Percentiles rank a stretch among this genome's conserved stretches.
These are phyloP conservation scores for Dendrocalamus sinicus DNA, from an alignment of 176 grass and related monocot genomes.

Conservation along the genomic window DNA sequence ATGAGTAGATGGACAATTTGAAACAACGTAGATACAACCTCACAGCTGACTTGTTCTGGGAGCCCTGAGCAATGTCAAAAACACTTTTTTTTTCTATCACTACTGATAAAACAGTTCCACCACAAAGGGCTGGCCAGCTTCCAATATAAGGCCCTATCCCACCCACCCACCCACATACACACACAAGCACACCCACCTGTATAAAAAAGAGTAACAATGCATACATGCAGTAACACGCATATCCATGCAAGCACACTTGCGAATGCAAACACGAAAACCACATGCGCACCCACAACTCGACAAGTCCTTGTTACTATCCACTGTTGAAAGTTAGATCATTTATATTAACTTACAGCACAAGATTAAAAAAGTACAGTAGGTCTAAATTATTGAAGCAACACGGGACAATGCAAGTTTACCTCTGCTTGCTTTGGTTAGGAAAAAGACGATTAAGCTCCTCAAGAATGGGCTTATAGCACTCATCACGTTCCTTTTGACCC, in stretches of 20 bases:
- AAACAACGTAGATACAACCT: neutral
- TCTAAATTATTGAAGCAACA: slow-evolving; percentile 33
- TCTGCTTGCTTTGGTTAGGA: slow-evolving; percentile 64
- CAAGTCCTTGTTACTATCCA: neutral
- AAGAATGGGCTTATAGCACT: slow-evolving; percentile 96
- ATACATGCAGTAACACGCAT: neutral
- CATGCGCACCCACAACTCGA: neutral
- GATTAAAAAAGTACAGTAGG: neutral
- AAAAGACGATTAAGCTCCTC: slow-evolving; percentile 87
- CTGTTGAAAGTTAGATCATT: slow-evolving; percentile 7
- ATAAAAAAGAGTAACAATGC: neutral
- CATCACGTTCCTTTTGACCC: slow-evolving; percentile 92
- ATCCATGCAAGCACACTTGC: slow-evolving; percentile 26
- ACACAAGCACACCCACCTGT: neutral
- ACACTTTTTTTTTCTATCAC: neutral
- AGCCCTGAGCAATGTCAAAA: neutral
- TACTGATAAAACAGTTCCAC: slow-evolving; percentile 29
- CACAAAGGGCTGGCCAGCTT: neutral
- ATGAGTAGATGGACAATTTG: slow-evolving; percentile 17
- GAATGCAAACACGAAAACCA: slow-evolving; percentile 13
- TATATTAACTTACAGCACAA: slow-evolving; percentile 2
- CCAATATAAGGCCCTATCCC: neutral
- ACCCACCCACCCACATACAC: neutral
- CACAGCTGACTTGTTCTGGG: slow-evolving; percentile 27
- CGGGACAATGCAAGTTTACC: slow-evolving; percentile 47